Percentiles rank a stretch among this genome's conserved stretches.
Conservation (phyloP, 192 early-diverging fungal species). For the Coemansia aciculifera region DNA sequence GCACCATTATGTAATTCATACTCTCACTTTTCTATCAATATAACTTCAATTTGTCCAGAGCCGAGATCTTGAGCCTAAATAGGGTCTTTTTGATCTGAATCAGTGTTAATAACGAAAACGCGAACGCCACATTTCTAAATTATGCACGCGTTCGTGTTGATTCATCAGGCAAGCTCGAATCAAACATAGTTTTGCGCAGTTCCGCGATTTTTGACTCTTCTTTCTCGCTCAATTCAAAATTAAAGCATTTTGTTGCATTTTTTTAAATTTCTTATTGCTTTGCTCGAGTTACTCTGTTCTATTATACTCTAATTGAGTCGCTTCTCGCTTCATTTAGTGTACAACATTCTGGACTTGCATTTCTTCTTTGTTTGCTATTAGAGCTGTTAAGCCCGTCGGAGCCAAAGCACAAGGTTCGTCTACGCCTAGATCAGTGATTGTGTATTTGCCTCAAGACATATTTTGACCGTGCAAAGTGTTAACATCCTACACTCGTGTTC, state of each 20-base stretch:
- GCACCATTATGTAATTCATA: conserved; percentile 27
- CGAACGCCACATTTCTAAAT: background rate
- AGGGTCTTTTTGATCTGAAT: too few relatives aligned
- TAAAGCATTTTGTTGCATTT: background rate
- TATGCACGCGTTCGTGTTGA: too few relatives aligned
- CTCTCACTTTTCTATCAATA: background rate
- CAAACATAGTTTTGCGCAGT: background rate
- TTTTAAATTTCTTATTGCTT: background rate
- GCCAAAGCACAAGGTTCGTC: background rate
- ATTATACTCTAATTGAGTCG: background rate
- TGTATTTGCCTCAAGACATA: background rate
- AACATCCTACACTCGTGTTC: background rate
- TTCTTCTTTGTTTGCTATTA: background rate
- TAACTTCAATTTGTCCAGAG: background rate
- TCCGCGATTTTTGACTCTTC: background rate
- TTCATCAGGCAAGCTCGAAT: too few relatives aligned
- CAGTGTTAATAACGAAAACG: too few relatives aligned
- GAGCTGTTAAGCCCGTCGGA: background rate
- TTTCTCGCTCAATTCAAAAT: background rate
- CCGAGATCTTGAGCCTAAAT: background rate
- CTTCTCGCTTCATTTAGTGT: background rate
- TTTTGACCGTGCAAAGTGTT: background rate
- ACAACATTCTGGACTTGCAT: background rate
- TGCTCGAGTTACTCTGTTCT: background rate
- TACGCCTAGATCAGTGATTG: background rate